Percentiles rank a stretch among this genome's conserved stretches.
These are phyloP conservation scores for Talaromyces thailandensis DNA, from an alignment of 495 filamentous ascomycete species.

Conservation along the genomic window DNA sequence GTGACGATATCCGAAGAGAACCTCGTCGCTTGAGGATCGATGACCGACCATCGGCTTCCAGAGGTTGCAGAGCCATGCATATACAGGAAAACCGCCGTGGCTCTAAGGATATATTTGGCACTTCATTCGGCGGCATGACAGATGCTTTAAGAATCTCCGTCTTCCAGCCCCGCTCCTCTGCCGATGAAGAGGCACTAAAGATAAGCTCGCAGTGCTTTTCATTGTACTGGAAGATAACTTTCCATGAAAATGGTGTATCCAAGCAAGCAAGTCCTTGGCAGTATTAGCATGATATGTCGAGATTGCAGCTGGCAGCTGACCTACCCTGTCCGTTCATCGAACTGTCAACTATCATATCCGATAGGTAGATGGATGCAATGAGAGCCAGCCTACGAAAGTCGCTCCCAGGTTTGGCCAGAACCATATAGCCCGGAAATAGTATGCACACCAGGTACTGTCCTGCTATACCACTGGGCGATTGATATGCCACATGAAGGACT, in stretches of 20 bases:
- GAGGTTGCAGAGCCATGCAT: conserved; percentile 58
- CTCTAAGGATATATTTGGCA: conserved; percentile 16
- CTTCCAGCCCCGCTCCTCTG: conserved; percentile 73
- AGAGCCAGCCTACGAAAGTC: conserved; percentile 56
- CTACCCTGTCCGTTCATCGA: conserved; percentile 77
- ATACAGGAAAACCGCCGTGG: conserved; percentile 40
- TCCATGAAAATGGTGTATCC: conserved; percentile 84
- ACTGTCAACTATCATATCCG: conserved; percentile 63
- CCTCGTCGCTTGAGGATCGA: conserved; percentile 65
- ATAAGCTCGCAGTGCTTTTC: conserved; percentile 76
- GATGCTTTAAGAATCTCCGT: conserved; percentile 29
- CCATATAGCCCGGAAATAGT: conserved; percentile 73
- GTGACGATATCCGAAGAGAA: conserved; percentile 71
- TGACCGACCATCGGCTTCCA: conserved; percentile 65
- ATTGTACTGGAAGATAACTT: conserved; percentile 74
- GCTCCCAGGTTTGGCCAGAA: conserved; percentile 61
- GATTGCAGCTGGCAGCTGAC: background rate
- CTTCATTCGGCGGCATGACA: conserved; percentile 14
- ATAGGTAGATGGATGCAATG: conserved; percentile 64
- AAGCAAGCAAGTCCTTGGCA: conserved; percentile 74
- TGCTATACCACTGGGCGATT: conserved; percentile 47
- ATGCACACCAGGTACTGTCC: conserved; percentile 83
- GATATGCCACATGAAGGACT: conserved; percentile 77
- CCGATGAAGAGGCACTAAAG: conserved; percentile 76
- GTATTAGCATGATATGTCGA: background rate